phyloP scores from a whole-genome alignment of 2,329 filamentous ascomycete genomes.

The Colletotrichum incanum region DNA sequence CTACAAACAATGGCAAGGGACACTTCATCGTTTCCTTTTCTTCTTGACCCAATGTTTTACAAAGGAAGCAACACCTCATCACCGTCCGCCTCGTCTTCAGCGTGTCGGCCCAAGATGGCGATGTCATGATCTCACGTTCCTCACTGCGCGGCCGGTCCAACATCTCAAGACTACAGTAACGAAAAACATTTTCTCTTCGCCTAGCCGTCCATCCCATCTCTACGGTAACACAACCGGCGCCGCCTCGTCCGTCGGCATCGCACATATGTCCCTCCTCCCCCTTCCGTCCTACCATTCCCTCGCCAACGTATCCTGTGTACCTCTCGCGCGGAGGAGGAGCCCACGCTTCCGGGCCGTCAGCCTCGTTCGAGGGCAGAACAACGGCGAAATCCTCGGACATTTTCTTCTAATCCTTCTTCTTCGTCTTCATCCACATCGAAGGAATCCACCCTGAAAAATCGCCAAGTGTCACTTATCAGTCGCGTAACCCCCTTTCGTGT shows the following conservation, averaged over 20 bases:
- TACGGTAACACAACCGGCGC: background rate
- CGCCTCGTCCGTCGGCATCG: slow-evolving; percentile 11
- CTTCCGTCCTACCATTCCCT: background rate
- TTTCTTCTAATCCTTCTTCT: background rate
- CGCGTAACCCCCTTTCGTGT: background rate
- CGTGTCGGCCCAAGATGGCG: background rate
- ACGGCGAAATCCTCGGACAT: slow-evolving; percentile 1
- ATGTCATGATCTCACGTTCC: background rate
- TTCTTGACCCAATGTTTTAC: background rate
- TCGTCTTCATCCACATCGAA: background rate
- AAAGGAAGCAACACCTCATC: background rate
- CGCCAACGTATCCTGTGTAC: background rate
- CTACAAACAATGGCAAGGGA: background rate
- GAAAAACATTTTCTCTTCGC: background rate
- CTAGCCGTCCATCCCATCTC: background rate
- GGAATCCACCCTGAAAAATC: background rate
- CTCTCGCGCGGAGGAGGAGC: background rate
- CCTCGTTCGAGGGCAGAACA: background rate
- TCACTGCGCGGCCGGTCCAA: background rate
- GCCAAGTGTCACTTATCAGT: background rate
- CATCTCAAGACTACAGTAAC: background rate
- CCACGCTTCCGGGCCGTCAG: background rate
- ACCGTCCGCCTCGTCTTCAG: background rate
- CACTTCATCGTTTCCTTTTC: background rate
- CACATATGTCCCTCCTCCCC: background rate